Base-by-base conservation (phyloP, 2,329 filamentous ascomycete species). In the Paramyrothecium roridum region DNA sequence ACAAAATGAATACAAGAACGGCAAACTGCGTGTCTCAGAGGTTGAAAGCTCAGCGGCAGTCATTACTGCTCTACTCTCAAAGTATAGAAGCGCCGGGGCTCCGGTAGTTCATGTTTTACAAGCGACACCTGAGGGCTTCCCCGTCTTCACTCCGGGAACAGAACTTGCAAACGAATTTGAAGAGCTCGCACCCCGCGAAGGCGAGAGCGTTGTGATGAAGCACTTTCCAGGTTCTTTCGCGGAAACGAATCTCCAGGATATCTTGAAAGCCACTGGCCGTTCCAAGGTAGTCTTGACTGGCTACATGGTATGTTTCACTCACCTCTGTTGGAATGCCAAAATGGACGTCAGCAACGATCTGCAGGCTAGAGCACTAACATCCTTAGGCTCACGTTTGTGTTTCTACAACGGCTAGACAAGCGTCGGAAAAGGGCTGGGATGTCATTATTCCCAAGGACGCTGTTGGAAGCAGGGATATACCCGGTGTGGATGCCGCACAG, bases 1-100 rank as follows among this genome's bases (percentile, higher is more conserved):
- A 1, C 87, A 90, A 64, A 88, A 88, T 65, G 87, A 90, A 70
- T 89, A 86, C 59, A 80, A 81, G 12, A 70, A 76, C 2, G 87
- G 86, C 49, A 72, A 77, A 4, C 77, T 89, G 1, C 76, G 79
- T 21, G 81, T 85, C 34, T 71, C 76, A 45, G 78, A 86, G 57
- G 77, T 86, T 1, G 63, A 73, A 0, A 58, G 73, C 3, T 83
- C 81, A 6, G 80, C 85, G 57, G 77, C 78, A 33, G 81, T 75
- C 13, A 89, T 89, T 56, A 72, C 77, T 0, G 63, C 70, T 0
- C 73, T 90, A 1, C 75, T 90, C 1, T 67, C 80, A 20, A 83
- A 78, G 58, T 90, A 89, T 69, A 80, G 87, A n/a, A 64, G 73
- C 1, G 78, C 73, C 0, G 70, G 72, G 2, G 77, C 77, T 22